Percentiles rank a stretch among this genome's conserved stretches.
These are phyloP conservation scores for Neonectria coccinea DNA, from an alignment of 2,329 filamentous ascomycete genomes.

Conservation along the genomic window DNA sequence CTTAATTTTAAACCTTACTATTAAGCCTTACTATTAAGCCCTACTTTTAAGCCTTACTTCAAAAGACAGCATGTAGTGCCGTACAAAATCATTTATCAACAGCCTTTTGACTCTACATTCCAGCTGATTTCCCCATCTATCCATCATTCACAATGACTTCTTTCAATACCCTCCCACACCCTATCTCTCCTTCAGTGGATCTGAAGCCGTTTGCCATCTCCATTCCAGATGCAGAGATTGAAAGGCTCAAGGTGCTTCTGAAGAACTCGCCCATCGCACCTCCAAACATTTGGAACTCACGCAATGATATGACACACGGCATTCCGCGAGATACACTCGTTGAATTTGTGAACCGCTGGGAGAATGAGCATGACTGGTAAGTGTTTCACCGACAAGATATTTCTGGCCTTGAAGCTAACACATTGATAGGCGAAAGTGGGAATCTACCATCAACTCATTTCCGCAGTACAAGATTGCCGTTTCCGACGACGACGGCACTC, in stretches of 20 bases:
- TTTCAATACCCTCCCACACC: too few species aligned
- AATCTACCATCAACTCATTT: conserved; percentile 27
- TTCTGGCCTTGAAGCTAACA: neutral
- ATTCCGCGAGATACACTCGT: conserved; percentile 8
- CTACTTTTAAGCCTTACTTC: too few species aligned
- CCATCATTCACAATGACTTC: too few species aligned
- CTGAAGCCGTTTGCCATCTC: conserved; percentile 7
- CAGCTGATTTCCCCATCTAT: too few species aligned
- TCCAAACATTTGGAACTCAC: conserved; percentile 8
- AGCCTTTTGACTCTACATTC: too few species aligned
- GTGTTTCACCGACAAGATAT: neutral
- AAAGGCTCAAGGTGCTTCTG: conserved; percentile 12
- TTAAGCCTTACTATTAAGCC: too few species aligned
- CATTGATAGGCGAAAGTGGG: conserved; percentile 27
- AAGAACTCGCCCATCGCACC: conserved; percentile 3
- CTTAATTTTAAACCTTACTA: too few species aligned
- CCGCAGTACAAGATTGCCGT: conserved; percentile 33
- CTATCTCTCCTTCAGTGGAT: too few species aligned
- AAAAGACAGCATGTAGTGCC: too few species aligned
- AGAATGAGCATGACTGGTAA: conserved; percentile 16
- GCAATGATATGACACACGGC: conserved; percentile 6
- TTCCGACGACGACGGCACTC: conserved; percentile 17
- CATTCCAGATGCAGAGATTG: conserved; percentile 10
- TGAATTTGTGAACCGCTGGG: conserved; percentile 12
- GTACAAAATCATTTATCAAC: too few species aligned